Percentiles rank a stretch among this genome's conserved stretches.
phyloP scores from a whole-genome alignment of 1,284 basidiomycete genomes.

The Cryptococcus sp. region DNA sequence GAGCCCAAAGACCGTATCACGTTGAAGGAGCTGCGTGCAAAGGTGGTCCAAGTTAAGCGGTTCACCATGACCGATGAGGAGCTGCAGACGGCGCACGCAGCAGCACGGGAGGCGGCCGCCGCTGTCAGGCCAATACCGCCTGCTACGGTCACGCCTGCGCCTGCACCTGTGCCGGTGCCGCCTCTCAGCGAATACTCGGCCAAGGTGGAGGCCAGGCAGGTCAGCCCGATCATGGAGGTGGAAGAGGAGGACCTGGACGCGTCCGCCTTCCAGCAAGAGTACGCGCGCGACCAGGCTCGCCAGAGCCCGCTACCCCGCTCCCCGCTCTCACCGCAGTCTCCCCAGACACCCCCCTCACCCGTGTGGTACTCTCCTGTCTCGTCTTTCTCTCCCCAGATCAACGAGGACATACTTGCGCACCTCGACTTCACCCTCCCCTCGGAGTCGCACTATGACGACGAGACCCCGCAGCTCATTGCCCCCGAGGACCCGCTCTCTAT shows the following conservation, averaged over 20 bases:
- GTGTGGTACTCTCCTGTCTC: conserved; percentile 12
- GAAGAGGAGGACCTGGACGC: conserved; percentile 9
- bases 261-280: conserved; percentile 6
- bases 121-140: conserved; percentile 38
- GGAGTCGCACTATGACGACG: neutral
- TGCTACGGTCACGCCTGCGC: conserved; percentile 20
- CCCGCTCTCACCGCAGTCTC: neutral
- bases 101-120: conserved; percentile 37
- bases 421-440: conserved; percentile 20
- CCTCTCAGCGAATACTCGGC: neutral
- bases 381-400: conserved; percentile 16
- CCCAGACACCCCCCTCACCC: neutral
- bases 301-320: neutral
- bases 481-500: conserved; percentile 14
- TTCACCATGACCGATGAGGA: conserved; percentile 65
- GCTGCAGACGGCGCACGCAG: conserved; percentile 50
- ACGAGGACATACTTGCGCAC: conserved; percentile 19
- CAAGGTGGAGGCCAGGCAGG: neutral
- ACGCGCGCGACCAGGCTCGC: neutral
- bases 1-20: conserved; percentile 56
- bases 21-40: conserved; percentile 61
- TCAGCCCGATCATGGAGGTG: neutral
- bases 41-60: conserved; percentile 59
- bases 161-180: conserved; percentile 3
- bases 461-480: conserved; percentile 16